These are phyloP conservation scores for Tritrichomonas foetus DNA, from an alignment of 208 protist species.

Conservation along the genomic window DNA sequence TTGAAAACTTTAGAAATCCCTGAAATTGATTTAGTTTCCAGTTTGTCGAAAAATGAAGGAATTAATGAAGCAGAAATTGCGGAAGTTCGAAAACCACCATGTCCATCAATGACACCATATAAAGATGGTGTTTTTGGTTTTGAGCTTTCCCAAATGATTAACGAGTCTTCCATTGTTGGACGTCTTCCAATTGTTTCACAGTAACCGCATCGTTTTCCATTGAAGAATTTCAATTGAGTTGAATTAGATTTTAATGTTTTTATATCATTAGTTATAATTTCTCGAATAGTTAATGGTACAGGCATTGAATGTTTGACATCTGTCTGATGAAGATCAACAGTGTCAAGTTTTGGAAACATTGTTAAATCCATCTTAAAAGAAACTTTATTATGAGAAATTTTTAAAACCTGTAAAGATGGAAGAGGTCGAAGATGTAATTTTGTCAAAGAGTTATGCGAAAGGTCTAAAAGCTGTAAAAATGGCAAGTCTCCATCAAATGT, in stretches of 20 bases:
- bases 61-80: not conserved
- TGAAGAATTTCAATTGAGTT: not conserved
- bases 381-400: not conserved
- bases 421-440: not conserved
- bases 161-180: not conserved
- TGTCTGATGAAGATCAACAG: not conserved
- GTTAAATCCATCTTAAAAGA: not conserved
- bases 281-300: not conserved
- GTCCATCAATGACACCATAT: conserved; percentile 26
- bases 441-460: not conserved
- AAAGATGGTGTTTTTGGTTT: not conserved
- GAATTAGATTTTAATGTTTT: not conserved
- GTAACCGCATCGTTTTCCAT: not conserved
- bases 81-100: not conserved
- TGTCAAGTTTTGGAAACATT: not conserved
- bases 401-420: not conserved
- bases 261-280: not conserved
- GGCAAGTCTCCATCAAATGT: not conserved
- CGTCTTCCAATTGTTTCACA: not conserved
- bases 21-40: not conserved
- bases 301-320: not conserved
- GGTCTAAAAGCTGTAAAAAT: not conserved
- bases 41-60: not conserved
- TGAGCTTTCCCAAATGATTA: not conserved
- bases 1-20: not conserved